Evolutionary conservation across 306 rosid genomes (phyloP), one percentile per base, ranked within the genome.

Genomic region (Cicer pinnatifidum): DNA sequence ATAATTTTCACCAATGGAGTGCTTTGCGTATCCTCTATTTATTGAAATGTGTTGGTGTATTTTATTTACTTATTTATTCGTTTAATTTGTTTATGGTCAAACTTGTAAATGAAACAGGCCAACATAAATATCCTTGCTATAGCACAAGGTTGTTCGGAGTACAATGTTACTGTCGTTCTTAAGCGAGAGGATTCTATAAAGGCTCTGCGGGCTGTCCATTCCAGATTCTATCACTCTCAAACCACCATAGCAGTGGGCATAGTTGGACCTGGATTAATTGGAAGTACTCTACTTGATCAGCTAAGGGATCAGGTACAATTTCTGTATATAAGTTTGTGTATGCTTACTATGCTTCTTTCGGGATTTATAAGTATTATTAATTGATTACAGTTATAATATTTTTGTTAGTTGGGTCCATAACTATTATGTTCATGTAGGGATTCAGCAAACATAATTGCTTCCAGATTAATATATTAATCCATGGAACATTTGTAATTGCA

Each of bases 141-240:
- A 72, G 99, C 99, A 67, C 99, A 94, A 88, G 99, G 99, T 82
- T 94, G 97, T 75, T 83, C 91, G 6, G 99, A 94, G 89, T 91
- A 91, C 86, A 94, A 94, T 79, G 85, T 94, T 9, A 94, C 96
- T 11, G 96, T 94, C 16, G 97, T 94, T 43, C 20, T 94, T 52
- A 94, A 88, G 88, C 86, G 90, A 69, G 97, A 91, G 82, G 97
- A 94, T 80, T 91, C 96, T 78, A 84, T 94, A 80, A 91, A 85
- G 83, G 99, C 97, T 82, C 74, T 94, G 78, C 82, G 89, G 76
- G 99, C 99, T 13, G 97, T 94, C 69, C 99, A 94, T 82, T 91
- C 99, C 20, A 87, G 99, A 85, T 94, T 94, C 82, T 94, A 94
- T 85, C 86, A 69, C 67, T 91, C 99, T 53, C 82, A 89, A 82